Evolutionary conservation across 306 rosid species (phyloP).

Genomic region (Glycine latifolia): DNA sequence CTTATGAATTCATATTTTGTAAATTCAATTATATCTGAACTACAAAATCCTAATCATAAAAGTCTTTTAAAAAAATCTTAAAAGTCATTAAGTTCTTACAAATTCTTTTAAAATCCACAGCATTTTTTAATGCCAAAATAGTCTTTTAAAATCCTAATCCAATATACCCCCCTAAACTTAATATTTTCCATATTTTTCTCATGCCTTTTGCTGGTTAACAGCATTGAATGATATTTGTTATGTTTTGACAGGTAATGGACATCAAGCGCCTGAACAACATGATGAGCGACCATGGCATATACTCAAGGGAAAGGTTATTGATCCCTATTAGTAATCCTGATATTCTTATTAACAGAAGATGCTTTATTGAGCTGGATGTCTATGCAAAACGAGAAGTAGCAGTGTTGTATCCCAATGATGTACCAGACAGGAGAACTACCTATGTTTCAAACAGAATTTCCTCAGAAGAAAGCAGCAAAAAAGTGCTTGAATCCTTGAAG

Average conservation of each 20-base stretch:
- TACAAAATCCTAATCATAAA: too few relatives aligned
- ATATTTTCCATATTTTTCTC: not conserved
- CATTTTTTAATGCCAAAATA: too few relatives aligned
- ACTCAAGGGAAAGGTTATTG: slow-evolving; percentile 87
- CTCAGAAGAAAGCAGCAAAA: slow-evolving; percentile 70
- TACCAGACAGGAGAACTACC: slow-evolving; percentile 53
- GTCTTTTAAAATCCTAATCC: too few relatives aligned
- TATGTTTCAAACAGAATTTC: slow-evolving; percentile 45
- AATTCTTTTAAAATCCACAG: too few relatives aligned
- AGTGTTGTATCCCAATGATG: slow-evolving; percentile 73
- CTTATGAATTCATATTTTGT: too few relatives aligned
- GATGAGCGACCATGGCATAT: slow-evolving; percentile 97
- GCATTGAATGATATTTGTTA: not conserved
- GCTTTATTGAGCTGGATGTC: slow-evolving; percentile 80
- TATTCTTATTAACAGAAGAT: slow-evolving; percentile 66
- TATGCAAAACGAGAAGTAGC: slow-evolving; percentile 92
- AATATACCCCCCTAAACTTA: not conserved
- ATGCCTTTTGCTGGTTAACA: not conserved
- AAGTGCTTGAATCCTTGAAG: slow-evolving; percentile 73
- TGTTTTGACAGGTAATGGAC: slow-evolving; percentile 75
- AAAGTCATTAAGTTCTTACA: too few relatives aligned
- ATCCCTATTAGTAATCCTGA: slow-evolving; percentile 78
- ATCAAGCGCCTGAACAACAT: slow-evolving; percentile 90
- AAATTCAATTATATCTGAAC: too few relatives aligned
- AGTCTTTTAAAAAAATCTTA: too few relatives aligned